phyloP scores from a whole-genome alignment of 2,329 filamentous ascomycete genomes.

The Dactylellina sp. region DNA sequence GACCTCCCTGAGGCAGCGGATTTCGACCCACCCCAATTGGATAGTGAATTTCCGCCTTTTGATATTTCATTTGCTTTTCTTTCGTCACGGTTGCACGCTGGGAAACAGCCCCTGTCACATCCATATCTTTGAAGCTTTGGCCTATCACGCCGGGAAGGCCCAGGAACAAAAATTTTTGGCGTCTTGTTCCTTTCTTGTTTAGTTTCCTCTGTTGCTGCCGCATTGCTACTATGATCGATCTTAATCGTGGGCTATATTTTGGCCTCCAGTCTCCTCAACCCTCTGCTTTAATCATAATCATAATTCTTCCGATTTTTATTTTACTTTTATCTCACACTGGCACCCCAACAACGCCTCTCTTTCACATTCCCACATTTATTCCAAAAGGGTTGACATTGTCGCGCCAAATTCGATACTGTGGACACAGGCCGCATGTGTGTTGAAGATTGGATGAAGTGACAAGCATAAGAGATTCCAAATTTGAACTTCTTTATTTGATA shows the following conservation, averaged over 20 bases:
- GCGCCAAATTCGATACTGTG: background rate
- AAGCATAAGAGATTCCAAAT: conserved; percentile 9
- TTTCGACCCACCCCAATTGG: conserved; percentile 37
- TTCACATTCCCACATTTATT: background rate
- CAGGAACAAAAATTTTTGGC: conserved; percentile 13
- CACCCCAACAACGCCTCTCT: background rate
- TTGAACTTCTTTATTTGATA: conserved; percentile 21
- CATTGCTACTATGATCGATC: conserved; percentile 14
- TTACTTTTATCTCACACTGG: background rate
- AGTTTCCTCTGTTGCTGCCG: conserved; percentile 9
- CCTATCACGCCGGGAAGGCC: conserved; percentile 1
- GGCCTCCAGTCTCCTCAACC: background rate
- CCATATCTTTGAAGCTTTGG: conserved; percentile 30
- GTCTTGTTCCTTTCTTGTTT: too few relatives aligned
- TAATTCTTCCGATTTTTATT: background rate
- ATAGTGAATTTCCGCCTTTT: conserved; percentile 26
- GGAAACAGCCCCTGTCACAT: conserved; percentile 10
- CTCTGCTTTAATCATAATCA: too few relatives aligned
- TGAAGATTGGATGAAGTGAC: conserved; percentile 47
- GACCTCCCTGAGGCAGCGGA: conserved; percentile 40
- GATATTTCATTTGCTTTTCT: conserved; percentile 27
- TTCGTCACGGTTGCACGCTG: background rate
- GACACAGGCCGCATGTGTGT: conserved; percentile 13
- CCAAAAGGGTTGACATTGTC: background rate
- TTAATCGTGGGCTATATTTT: background rate